Conservation (phyloP, 163 green algal species). For the Scenedesmus sp. region DNA sequence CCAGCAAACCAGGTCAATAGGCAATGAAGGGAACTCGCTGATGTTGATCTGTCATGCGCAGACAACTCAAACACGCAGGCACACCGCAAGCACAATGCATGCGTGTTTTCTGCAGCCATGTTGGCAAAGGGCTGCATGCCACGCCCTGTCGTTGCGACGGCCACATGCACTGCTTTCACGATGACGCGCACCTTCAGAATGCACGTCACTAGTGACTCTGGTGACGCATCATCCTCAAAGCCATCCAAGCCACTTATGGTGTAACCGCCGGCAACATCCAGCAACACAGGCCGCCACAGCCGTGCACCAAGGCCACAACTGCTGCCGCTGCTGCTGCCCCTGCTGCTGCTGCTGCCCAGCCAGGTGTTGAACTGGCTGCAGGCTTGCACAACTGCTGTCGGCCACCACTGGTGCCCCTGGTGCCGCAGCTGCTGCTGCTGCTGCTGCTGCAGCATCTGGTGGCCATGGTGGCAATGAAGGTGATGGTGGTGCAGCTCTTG, state of each 20-base stretch:
- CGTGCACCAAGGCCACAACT: not conserved
- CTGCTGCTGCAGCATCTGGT: not conserved
- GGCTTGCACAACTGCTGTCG: not conserved
- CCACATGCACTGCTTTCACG: too few relatives aligned
- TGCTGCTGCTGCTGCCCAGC: constrained; percentile 11
- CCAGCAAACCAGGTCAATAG: not conserved
- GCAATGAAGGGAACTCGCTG: too few relatives aligned
- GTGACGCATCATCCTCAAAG: not conserved
- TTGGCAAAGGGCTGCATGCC: too few relatives aligned
- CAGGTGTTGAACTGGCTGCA: not conserved
- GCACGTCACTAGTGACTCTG: constrained; percentile 13
- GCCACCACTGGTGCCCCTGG: constrained; percentile 18
- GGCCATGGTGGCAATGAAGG: not conserved
- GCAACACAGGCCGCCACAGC: constrained; percentile 37
- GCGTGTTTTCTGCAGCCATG: too few relatives aligned
- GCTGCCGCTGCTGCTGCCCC: constrained; percentile 16
- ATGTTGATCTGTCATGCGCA: too few relatives aligned
- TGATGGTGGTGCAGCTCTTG: constrained; percentile 21
- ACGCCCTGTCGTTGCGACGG: not conserved
- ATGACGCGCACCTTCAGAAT: constrained; percentile 17
- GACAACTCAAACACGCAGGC: too few relatives aligned
- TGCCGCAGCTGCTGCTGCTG: constrained; percentile 7
- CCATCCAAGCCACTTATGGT: constrained; percentile 21
- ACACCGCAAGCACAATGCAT: too few relatives aligned
- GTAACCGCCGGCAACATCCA: constrained; percentile 33